Percentiles rank a stretch among this genome's conserved stretches.
Conservation (phyloP, 2,329 filamentous ascomycete genomes). For the Chaetomium sp. region DNA sequence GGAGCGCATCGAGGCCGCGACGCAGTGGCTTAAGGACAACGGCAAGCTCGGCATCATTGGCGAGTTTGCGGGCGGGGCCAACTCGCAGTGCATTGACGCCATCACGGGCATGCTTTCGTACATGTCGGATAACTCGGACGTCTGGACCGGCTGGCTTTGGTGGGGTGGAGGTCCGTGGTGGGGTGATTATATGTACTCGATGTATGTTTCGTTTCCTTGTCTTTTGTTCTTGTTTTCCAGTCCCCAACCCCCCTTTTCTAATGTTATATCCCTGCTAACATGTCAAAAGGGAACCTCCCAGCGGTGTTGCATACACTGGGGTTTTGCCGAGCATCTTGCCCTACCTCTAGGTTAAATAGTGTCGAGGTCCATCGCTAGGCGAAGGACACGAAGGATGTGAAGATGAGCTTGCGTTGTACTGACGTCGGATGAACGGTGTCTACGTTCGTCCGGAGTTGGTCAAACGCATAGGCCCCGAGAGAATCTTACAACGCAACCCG, state of each 20-base stretch:
- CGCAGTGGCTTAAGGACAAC: conserved; percentile 49
- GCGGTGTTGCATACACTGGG: too few relatives aligned
- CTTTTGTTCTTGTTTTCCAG: not conserved
- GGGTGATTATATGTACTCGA: conserved; percentile 34
- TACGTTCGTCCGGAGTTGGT: too few relatives aligned
- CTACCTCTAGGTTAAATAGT: too few relatives aligned
- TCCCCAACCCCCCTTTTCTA: not conserved
- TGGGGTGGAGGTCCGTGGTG: conserved; percentile 57
- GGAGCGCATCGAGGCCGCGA: conserved; percentile 44
- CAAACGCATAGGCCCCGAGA: too few relatives aligned
- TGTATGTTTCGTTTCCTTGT: conserved; percentile 1
- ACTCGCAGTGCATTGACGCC: conserved; percentile 43
- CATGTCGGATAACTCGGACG: conserved; percentile 47
- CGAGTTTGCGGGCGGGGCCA: conserved; percentile 49
- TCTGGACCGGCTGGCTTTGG: conserved; percentile 51
- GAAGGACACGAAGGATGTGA: too few relatives aligned
- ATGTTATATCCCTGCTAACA: not conserved
- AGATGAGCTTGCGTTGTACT: too few relatives aligned
- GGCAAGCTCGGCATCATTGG: conserved; percentile 48
- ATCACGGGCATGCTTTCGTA: conserved; percentile 45
- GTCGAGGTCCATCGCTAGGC: too few relatives aligned
- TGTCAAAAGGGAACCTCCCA: not conserved
- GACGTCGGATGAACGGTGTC: too few relatives aligned
- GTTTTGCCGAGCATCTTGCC: too few relatives aligned
- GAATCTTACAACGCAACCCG: too few relatives aligned